Percentiles rank a stretch among this genome's conserved stretches.
phyloP scores from a whole-genome alignment of 2,329 filamentous ascomycete genomes.

The Ceratocystis diversiconidia region DNA sequence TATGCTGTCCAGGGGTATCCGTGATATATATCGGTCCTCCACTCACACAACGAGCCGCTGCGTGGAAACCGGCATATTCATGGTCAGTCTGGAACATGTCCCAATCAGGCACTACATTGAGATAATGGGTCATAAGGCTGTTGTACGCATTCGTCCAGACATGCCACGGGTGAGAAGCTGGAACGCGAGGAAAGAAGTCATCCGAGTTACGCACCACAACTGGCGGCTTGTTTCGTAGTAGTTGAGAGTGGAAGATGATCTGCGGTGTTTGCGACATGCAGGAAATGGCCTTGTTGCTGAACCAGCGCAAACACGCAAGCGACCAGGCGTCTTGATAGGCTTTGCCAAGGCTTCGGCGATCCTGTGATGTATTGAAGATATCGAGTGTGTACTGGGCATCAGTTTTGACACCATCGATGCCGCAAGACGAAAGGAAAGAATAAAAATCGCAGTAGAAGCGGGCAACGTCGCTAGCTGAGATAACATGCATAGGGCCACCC shows the following conservation, averaged over 20 bases:
- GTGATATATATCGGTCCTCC: constrained; percentile 93
- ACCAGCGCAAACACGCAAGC: constrained; percentile 60
- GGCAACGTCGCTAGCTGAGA: constrained; percentile 59
- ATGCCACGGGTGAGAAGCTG: constrained; percentile 81
- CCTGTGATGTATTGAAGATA: constrained; percentile 50
- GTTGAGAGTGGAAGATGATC: constrained; percentile 69
- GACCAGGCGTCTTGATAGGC: constrained; percentile 80
- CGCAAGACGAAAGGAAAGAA: constrained; percentile 55
- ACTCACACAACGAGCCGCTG: constrained; percentile 74
- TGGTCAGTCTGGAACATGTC: constrained; percentile 55
- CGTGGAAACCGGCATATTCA: constrained; percentile 68
- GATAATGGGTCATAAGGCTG: constrained; percentile 61
- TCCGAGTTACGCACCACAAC: constrained; percentile 74
- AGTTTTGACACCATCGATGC: constrained; percentile 80
- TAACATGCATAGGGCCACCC: constrained; percentile 54
- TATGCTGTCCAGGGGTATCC: constrained; percentile 70
- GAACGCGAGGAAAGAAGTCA: constrained; percentile 78
- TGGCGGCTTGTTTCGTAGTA: constrained; percentile 59
- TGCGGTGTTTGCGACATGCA: constrained; percentile 92
- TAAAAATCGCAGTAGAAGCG: constrained; percentile 89
- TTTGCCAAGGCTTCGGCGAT: constrained; percentile 56
- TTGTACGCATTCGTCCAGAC: constrained; percentile 92
- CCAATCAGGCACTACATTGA: constrained; percentile 78
- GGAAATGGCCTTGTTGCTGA: constrained; percentile 64
- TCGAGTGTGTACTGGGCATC: constrained; percentile 88